Percentiles rank a stretch among this genome's conserved stretches.
phyloP scores from a whole-genome alignment of 352 stramenopile genomes.

The Phytophthora tubulina region DNA sequence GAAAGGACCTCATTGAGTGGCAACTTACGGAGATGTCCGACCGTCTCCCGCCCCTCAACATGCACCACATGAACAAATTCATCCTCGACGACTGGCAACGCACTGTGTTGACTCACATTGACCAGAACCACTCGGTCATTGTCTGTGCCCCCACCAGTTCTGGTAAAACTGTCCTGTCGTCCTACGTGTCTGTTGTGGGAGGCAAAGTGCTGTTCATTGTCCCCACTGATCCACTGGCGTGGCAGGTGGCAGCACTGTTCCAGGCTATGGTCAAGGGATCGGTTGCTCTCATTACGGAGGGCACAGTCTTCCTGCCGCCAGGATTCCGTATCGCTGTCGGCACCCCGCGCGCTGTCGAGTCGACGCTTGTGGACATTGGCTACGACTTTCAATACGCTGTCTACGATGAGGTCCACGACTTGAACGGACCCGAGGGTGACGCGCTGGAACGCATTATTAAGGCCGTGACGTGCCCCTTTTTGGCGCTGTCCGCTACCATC shows the following conservation, averaged over 20 bases:
- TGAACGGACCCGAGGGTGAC: slow-evolving; percentile 97
- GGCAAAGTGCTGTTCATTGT: slow-evolving; percentile 91
- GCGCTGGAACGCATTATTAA: slow-evolving; percentile 97
- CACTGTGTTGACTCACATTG: slow-evolving; percentile 95
- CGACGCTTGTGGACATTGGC: slow-evolving; percentile 88
- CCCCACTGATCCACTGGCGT: slow-evolving; percentile 98
- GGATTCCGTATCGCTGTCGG: slow-evolving; percentile 95
- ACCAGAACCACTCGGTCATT: slow-evolving; percentile 96
- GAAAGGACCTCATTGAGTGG: slow-evolving; percentile 86
- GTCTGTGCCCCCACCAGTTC: slow-evolving; percentile 98
- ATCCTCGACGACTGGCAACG: slow-evolving; percentile 98
- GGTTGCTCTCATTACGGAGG: slow-evolving; percentile 96
- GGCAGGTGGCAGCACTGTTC: slow-evolving; percentile 99
- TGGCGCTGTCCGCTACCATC: slow-evolving; percentile 99
- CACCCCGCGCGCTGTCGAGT: slow-evolving; percentile 96
- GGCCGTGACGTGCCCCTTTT: slow-evolving; percentile 95
- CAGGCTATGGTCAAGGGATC: slow-evolving; percentile 97
- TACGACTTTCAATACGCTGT: slow-evolving; percentile 98
- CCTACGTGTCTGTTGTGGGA: slow-evolving; percentile 84
- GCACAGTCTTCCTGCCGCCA: slow-evolving; percentile 82
- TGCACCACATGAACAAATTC: slow-evolving; percentile 93
- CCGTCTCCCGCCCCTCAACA: slow-evolving; percentile 85
- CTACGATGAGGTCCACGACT: slow-evolving; percentile 98
- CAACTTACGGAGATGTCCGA: slow-evolving; percentile 91
- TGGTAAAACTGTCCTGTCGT: slow-evolving; percentile 96